These are phyloP conservation scores for Tagetes erecta DNA, from an alignment of 129 eudicot species.

Conservation along the genomic window DNA sequence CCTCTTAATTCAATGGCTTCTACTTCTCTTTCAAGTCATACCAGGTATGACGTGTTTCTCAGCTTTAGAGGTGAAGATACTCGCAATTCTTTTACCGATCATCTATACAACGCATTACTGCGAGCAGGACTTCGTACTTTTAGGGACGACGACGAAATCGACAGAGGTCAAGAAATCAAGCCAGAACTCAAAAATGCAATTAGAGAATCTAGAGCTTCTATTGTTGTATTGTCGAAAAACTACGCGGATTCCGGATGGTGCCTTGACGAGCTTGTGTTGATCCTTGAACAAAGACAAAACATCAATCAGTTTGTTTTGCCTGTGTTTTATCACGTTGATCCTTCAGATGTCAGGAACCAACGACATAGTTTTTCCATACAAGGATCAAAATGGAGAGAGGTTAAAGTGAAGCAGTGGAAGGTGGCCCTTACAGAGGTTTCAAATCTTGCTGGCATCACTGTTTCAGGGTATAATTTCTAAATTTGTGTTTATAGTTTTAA, in stretches of 20 bases:
- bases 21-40: not conserved
- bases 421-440: conserved; percentile 13
- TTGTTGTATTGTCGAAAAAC: not conserved
- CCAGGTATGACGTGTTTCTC: not conserved
- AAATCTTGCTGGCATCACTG: not conserved
- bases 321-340: conserved; percentile 8
- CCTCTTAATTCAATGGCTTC: not conserved
- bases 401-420: conserved; percentile 9
- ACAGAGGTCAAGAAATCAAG: not conserved
- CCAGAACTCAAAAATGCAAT: not conserved
- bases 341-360: not conserved
- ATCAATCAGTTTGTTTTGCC: not conserved
- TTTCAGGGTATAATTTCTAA: conserved; percentile 13
- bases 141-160: not conserved
- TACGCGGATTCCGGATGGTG: not conserved
- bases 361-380: not conserved
- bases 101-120: not conserved
- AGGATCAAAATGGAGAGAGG: not conserved
- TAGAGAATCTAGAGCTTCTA: not conserved
- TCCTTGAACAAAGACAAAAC: not conserved
- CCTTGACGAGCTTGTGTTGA: not conserved
- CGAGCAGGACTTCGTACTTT: conserved; percentile 3
- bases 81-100: not conserved
- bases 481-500: not conserved
- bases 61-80: conserved; percentile 14